These are phyloP conservation scores for Hamamelis virginiana DNA, from an alignment of 164 flowering plant species.

Conservation along the genomic window DNA sequence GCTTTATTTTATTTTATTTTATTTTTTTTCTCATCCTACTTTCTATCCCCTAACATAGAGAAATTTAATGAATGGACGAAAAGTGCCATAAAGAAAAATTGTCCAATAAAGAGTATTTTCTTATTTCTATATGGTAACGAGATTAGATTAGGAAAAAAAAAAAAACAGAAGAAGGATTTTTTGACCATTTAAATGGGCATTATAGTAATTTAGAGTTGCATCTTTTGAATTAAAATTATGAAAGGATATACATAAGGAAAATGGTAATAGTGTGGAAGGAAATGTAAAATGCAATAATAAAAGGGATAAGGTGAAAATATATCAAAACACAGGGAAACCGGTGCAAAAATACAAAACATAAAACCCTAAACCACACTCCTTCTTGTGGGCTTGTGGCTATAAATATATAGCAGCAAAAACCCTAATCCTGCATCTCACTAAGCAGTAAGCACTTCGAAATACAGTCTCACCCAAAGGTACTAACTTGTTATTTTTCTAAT, in stretches of 20 bases:
- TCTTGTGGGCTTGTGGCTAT: not conserved
- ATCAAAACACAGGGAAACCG: not conserved
- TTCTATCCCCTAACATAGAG: no score
- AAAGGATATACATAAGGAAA: no score
- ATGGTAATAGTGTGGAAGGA: not conserved
- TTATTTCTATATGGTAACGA: no score
- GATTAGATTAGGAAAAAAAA: no score
- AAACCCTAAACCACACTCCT: not conserved
- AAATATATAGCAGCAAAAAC: not conserved
- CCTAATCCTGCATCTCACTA: not conserved
- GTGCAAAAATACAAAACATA: not conserved
- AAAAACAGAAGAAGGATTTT: no score
- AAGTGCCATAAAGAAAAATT: no score
- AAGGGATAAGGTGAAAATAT: not conserved
- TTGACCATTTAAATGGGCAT: no score
- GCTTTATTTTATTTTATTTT: no score
- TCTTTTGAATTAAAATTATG: not conserved
- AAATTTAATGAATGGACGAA: no score
- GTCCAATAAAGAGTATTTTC: no score
- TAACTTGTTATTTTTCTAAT: not conserved
- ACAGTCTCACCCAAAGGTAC: not conserved
- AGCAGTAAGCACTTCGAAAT: not conserved
- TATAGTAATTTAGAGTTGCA: no score
- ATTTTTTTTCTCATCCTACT: no score
- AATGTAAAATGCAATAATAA: not conserved